phyloP scores from a whole-genome alignment of 2,329 filamentous ascomycete genomes.

The Claviceps spartinae region DNA sequence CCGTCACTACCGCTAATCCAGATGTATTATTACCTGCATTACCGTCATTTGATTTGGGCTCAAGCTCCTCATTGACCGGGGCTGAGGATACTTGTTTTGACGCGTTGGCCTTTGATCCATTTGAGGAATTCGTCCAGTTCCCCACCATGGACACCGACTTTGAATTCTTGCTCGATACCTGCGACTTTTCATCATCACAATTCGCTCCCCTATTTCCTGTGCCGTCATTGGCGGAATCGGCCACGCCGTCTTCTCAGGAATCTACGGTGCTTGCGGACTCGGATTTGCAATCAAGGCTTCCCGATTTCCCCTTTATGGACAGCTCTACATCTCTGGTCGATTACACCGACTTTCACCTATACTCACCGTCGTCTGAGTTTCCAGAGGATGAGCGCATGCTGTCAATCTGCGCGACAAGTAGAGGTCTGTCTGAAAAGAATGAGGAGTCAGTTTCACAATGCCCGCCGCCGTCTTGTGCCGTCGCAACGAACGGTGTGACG shows the following conservation, averaged over 20 bases:
- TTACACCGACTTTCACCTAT: slow-evolving; percentile 43
- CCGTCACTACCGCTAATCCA: background rate
- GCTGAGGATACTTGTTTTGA: slow-evolving; percentile 10
- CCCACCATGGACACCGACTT: slow-evolving; percentile 24
- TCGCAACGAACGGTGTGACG: background rate
- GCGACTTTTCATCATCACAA: slow-evolving; percentile 28
- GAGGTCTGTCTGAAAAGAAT: slow-evolving; percentile 4
- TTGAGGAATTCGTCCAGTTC: slow-evolving; percentile 34
- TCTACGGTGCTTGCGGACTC: background rate
- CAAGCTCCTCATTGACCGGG: slow-evolving; percentile 11
- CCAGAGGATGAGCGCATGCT: slow-evolving; percentile 35
- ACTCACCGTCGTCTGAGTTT: slow-evolving; percentile 34
- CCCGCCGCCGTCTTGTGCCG: background rate
- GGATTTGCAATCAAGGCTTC: slow-evolving; percentile 3
- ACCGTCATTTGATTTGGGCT: slow-evolving; percentile 9
- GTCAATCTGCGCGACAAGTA: slow-evolving; percentile 12
- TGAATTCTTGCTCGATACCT: slow-evolving; percentile 32
- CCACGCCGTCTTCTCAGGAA: slow-evolving; percentile 14
- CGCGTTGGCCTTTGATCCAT: slow-evolving; percentile 17
- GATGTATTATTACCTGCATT: slow-evolving; percentile 2
- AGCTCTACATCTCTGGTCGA: slow-evolving; percentile 13
- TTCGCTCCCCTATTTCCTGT: slow-evolving; percentile 14
- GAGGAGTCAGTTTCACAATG: slow-evolving; percentile 4
- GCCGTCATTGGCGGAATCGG: slow-evolving; percentile 13
- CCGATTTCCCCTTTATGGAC: slow-evolving; percentile 26